Evolutionary conservation across 2,329 filamentous ascomycete genomes (phyloP).

Genomic region (Aspergillus sojae): DNA sequence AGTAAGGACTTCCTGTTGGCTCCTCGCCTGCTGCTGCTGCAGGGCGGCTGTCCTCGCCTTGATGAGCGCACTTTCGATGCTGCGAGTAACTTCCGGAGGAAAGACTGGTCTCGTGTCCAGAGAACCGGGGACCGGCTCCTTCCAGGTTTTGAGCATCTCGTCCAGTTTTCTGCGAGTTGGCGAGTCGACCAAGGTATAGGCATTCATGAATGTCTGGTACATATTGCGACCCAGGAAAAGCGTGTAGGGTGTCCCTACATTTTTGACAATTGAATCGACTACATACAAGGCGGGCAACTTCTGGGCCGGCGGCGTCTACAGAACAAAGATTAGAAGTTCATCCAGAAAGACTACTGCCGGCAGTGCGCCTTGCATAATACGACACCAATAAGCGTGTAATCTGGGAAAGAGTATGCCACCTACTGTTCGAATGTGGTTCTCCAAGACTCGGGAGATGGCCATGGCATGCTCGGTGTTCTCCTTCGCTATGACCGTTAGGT

Average conservation of each 20-base stretch:
- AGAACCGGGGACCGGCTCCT: conserved; percentile 91
- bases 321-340: conserved; percentile 37
- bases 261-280: conserved; percentile 97
- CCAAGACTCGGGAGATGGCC: conserved; percentile 85
- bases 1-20: conserved; percentile 58
- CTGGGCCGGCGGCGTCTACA: conserved; percentile 79
- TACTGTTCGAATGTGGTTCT: conserved; percentile 95
- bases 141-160: conserved; percentile 97
- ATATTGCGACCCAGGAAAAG: conserved; percentile 90
- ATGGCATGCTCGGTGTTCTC: conserved; percentile 96
- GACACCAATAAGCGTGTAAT: conserved; percentile 17
- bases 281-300: conserved; percentile 97
- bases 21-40: conserved; percentile 52
- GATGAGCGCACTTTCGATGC: conserved; percentile 91
- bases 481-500: conserved; percentile 93
- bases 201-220: conserved; percentile 94
- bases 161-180: conserved; percentile 88
- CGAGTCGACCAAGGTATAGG: conserved; percentile 85
- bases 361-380: conserved; percentile 14
- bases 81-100: conserved; percentile 78
- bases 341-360: conserved; percentile 27
- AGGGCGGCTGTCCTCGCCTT: conserved; percentile 69
- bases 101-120: conserved; percentile 93
- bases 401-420: conserved; percentile 46
- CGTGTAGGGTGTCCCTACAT: conserved; percentile 96